Evolutionary conservation across 495 filamentous ascomycete species (phyloP), one percentile per base, ranked within the genome.

Genomic region (Aspergillus baeticus): DNA sequence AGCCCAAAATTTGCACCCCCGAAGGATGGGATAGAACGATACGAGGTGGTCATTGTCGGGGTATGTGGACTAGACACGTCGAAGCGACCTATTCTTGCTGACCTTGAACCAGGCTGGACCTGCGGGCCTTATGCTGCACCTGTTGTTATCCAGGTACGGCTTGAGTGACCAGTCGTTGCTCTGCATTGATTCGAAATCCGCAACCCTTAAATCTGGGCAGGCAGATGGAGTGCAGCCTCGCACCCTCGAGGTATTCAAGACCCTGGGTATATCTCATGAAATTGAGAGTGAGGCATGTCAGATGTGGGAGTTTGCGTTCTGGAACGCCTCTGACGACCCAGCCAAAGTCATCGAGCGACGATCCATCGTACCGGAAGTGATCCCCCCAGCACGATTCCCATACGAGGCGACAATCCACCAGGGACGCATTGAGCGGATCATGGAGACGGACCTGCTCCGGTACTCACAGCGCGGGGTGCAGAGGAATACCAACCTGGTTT

Each of bases 211-310:
- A 44, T 69, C 72, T 1, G 84, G 85, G 3, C 85, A 87, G 64
- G 85, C 84, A 10, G 86, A 89, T 66, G 85, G 85, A 11, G 66
- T 86, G 2, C 75, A 83, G 61, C 75, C 75, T 31, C 81, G 86
- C 11, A 86, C 77, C 10, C 65, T 87, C 5, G 86, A 88, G 65
- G 86, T 87, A 10, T 77, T 89, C n/a, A 70, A 74, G 51, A 69
- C 69, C 0, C 62, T 74, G 0, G 70, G 67, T 2, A 47, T 74
- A 8, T 57, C 62, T 7, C 69, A 71, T 48, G 67, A 71, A 42
- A 68, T 74, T 23, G 58, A 69, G 21, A 64, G 57, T 8, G 70
- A 69, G 35, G 70, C 61, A 0, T 68, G 66, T 51, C 66, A 73
- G 38, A 63, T 73, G 60, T 39, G 50, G 18, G 64, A 79, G 62